phyloP scores from a whole-genome alignment of 73 alveolate species.

The Durusdinium trenchii region DNA sequence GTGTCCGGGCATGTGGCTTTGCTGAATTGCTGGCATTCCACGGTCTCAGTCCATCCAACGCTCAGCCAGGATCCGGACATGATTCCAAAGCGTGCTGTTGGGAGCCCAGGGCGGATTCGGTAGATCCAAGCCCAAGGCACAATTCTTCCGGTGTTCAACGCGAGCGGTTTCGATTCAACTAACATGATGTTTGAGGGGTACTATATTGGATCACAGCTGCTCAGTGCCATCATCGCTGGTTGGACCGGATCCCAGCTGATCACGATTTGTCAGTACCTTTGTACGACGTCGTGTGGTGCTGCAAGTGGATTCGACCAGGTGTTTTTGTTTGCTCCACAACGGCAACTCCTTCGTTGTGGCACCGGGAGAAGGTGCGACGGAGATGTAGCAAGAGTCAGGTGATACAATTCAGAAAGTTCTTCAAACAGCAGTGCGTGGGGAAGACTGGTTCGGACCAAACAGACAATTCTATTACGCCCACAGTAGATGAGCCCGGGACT shows the following conservation, averaged over 20 bases:
- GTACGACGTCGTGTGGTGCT: background rate
- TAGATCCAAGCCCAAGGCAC: background rate
- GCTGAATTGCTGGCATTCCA: background rate
- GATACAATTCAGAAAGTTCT: background rate
- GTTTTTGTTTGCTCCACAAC: conserved; percentile 66
- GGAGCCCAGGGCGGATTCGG: background rate
- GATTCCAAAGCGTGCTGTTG: conserved; percentile 54
- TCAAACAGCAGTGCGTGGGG: background rate
- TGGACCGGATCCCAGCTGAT: background rate
- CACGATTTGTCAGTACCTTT: too few relatives aligned
- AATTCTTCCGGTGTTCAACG: background rate
- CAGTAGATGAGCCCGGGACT: too few relatives aligned
- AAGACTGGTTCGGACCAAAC: background rate
- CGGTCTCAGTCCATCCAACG: background rate
- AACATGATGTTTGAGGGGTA: background rate
- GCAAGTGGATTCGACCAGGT: background rate
- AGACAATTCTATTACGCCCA: background rate
- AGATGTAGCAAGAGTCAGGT: background rate
- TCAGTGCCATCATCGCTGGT: conserved; percentile 74
- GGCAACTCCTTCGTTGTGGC: conserved; percentile 70
- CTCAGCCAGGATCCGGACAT: conserved; percentile 74
- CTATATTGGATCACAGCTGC: conserved; percentile 65
- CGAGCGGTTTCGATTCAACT: background rate
- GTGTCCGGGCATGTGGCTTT: conserved; percentile 51
- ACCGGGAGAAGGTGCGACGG: conserved; percentile 45